phyloP scores from a whole-genome alignment of 2,329 filamentous ascomycete genomes.

The Berkeleyomyces basicola region DNA sequence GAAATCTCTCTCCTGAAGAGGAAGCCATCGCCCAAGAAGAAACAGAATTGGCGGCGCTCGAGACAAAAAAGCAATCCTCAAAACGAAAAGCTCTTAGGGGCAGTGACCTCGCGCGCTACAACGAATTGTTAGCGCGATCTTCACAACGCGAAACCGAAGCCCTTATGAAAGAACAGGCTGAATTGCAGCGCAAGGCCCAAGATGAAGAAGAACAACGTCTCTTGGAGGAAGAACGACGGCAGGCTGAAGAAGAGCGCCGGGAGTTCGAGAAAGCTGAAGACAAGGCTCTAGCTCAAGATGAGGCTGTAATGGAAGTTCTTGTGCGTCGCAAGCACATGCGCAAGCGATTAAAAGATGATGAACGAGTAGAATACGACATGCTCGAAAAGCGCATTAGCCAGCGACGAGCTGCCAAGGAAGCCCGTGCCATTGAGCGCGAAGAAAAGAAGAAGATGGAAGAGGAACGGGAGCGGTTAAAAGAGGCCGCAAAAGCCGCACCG shows the following conservation, averaged over 20 bases:
- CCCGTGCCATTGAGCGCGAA: not conserved
- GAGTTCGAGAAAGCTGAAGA: slow-evolving; percentile 6
- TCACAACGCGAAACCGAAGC: slow-evolving; percentile 11
- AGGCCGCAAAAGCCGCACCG: not conserved
- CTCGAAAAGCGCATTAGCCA: not conserved
- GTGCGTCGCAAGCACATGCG: slow-evolving; percentile 7
- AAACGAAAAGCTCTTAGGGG: slow-evolving; percentile 3
- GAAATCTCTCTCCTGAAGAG: not conserved
- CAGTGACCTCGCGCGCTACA: slow-evolving; percentile 8
- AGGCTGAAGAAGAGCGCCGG: slow-evolving; percentile 4
- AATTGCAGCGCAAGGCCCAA: not conserved
- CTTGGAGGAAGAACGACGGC: slow-evolving; percentile 9
- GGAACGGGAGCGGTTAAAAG: not conserved
- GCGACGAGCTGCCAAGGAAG: not conserved
- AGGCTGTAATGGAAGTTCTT: not conserved
- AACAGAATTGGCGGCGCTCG: slow-evolving; percentile 7
- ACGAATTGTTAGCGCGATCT: slow-evolving; percentile 8
- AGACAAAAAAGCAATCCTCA: slow-evolving; percentile 6
- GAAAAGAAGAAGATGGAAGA: slow-evolving; percentile 4
- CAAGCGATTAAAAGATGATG: not conserved
- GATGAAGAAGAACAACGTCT: slow-evolving; percentile 7
- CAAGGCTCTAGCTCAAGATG: not conserved
- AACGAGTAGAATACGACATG: not conserved
- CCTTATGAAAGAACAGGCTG: slow-evolving; percentile 9
- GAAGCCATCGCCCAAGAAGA: slow-evolving; percentile 10